Evolutionary conservation across 345 rosid genomes (phyloP), one percentile per base, ranked within the genome.

Genomic region (Raphanus sativus): DNA sequence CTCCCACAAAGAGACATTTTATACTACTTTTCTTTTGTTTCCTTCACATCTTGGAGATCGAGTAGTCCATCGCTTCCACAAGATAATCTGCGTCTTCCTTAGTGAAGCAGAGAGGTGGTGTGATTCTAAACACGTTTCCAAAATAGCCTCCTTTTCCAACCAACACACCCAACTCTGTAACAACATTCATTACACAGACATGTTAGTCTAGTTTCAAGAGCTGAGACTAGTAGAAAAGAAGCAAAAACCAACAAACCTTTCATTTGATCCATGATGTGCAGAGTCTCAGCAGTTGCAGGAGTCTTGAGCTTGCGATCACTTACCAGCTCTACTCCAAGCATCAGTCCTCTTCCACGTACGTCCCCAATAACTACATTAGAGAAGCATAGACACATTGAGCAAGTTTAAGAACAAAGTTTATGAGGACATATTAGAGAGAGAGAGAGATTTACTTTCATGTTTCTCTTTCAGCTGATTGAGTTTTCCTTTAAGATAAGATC

Each of bases 261-360:
- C 93, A 93, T 87, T 66, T 86, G 89, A 69, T 96, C 91, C 98
- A 93, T 90, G 34, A 90, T 78, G 84, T 84, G 90, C 26, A 87
- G 72, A 54, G 84, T 89, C 85, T 93, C 97, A 2, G 86, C 83
- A 36, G 84, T 82, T 25, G 99, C 99, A 11, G 99, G 99, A 55
- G 92, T 91, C 82, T 96, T 93, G 60, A 81, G 75, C 59, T 88
- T 79, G 69, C 87, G 93, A 68, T 96, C 97, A 8, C 87, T 84
- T 40, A 96, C 99, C 4, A 96, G 88, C 79, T 96, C 99, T n/a
- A 96, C 93, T 81, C 99, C 99, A 50, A 96, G 92, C 89, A 96
- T 85, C 64, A 93, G 72, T 54, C 99, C 99, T 81, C 84, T 90
- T 73, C 99, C 99, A 61, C 99, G 77, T 50, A 96, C 99, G 83